phyloP scores from a whole-genome alignment of 768 basidiomycete species.

The Tricholoma matsutake region DNA sequence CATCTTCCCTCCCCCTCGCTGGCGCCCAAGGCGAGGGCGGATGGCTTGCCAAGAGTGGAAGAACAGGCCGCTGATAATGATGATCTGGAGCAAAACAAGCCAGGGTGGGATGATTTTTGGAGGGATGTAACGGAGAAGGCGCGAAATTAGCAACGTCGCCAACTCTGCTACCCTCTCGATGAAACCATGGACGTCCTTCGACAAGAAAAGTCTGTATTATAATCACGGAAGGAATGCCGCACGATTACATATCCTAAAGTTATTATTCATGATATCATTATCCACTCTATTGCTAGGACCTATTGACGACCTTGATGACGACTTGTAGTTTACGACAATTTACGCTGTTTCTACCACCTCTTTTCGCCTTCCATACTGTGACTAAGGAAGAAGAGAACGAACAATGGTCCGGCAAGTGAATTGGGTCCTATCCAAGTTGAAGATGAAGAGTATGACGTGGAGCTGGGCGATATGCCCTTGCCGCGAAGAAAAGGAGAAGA shows the following conservation, averaged over 20 bases:
- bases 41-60: constrained; percentile 10
- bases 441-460: too few relatives aligned
- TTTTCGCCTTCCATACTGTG: background rate
- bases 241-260: background rate
- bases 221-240: background rate
- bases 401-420: too few relatives aligned
- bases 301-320: background rate
- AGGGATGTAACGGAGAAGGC: constrained; percentile 38
- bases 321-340: background rate
- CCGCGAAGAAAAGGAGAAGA: too few relatives aligned
- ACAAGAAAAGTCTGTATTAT: background rate
- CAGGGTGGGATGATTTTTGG: constrained; percentile 46
- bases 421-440: too few relatives aligned
- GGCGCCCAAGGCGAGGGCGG: constrained; percentile 2
- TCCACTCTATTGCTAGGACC: background rate
- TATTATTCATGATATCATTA: constrained; percentile 1
- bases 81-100: constrained; percentile 13
- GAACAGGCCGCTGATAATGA: constrained; percentile 13
- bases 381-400: too few relatives aligned
- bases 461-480: too few relatives aligned
- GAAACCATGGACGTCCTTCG: background rate
- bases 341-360: background rate
- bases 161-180: background rate
- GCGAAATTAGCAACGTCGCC: constrained; percentile 3
- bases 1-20: background rate